Conservation (phyloP, 768 basidiomycete genomes). For the Floccularia luteovirens region DNA sequence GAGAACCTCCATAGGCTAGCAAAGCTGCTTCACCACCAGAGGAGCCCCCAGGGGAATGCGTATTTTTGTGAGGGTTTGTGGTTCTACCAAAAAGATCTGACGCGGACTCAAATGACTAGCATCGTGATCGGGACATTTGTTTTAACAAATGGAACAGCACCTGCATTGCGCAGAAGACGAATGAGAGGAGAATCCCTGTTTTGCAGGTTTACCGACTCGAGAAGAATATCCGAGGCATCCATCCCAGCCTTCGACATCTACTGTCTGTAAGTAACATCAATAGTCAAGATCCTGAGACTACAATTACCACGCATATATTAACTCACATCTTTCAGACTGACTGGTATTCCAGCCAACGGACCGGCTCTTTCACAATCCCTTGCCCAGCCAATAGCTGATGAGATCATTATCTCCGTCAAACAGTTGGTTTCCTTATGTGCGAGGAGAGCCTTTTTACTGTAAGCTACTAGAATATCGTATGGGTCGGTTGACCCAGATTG, state of each 20-base stretch:
- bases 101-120: conserved; percentile 46
- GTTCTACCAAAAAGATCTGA: conserved; percentile 55
- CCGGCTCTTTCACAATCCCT: conserved; percentile 24
- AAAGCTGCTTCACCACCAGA: conserved; percentile 64
- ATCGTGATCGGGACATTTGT: conserved; percentile 58
- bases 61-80: conserved; percentile 51
- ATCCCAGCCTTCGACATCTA: conserved; percentile 49
- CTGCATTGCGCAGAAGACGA: conserved; percentile 47
- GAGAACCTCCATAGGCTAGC: conserved; percentile 50
- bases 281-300: neutral
- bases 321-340: conserved; percentile 52
- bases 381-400: conserved; percentile 25
- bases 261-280: conserved; percentile 20
- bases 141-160: conserved; percentile 61
- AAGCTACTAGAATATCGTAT: conserved; percentile 29
- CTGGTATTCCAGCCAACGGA: conserved; percentile 51
- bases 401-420: conserved; percentile 51
- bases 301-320: conserved; percentile 13
- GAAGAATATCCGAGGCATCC: conserved; percentile 53
- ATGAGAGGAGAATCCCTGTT: conserved; percentile 43
- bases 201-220: conserved; percentile 33
- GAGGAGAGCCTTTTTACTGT: conserved; percentile 38
- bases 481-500: conserved; percentile 20
- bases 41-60: conserved; percentile 56
- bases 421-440: conserved; percentile 52